A percentile compares a stretch with the other conserved stretches of the same genome.
phyloP scores from a whole-genome alignment of 2,329 filamentous ascomycete species.

The Emydomyces testavorans region DNA sequence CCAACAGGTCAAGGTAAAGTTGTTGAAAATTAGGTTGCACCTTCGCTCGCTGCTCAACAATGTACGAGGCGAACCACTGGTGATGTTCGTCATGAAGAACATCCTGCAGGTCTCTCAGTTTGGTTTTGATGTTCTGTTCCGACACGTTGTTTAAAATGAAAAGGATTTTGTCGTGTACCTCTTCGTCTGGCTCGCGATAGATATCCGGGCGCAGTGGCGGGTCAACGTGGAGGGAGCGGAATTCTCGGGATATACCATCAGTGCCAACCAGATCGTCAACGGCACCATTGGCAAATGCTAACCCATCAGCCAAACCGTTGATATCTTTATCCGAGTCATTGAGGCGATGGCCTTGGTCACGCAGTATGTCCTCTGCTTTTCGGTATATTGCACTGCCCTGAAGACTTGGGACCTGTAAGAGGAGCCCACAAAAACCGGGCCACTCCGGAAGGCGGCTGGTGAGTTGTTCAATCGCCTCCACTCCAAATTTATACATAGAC shows the following conservation, averaged over 20 bases:
- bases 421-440: conserved; percentile 84
- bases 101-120: conserved; percentile 69
- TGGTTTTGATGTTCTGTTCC: conserved; percentile 71
- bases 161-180: conserved; percentile 82
- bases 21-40: conserved; percentile 94
- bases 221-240: conserved; percentile 67
- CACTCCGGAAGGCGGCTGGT: conserved; percentile 75
- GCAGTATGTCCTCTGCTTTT: conserved; percentile 69
- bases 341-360: conserved; percentile 50
- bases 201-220: conserved; percentile 49
- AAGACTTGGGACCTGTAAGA: conserved; percentile 69
- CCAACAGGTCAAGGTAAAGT: conserved; percentile 81
- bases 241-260: conserved; percentile 58
- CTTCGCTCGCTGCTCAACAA: conserved; percentile 93
- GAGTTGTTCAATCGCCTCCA: conserved; percentile 87
- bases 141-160: conserved; percentile 97
- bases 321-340: conserved; percentile 42
- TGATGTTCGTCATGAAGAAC: conserved; percentile 70
- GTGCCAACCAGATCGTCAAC: conserved; percentile 49
- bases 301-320: conserved; percentile 32
- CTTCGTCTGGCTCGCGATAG: conserved; percentile 73
- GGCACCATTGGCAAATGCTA: conserved; percentile 57
- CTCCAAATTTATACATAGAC: conserved; percentile 95
- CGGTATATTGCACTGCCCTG: conserved; percentile 74
- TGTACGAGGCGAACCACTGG: conserved; percentile 91